Conservation (phyloP, 306 rosid species). For the Cucurbita pepo region DNA sequence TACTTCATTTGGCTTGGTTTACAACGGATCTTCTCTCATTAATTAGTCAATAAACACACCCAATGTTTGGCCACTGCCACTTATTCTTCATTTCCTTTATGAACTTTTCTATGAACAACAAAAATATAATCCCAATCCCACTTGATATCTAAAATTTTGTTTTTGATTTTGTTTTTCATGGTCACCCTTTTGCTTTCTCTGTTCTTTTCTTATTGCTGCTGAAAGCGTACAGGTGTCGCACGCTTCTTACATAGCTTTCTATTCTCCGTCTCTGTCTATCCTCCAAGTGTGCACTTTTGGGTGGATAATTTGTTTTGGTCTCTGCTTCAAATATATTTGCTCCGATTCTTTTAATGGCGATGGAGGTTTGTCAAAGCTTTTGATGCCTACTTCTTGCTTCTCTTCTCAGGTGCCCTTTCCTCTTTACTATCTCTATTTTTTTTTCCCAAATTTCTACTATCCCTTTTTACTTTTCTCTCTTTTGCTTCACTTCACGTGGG, state of each 20-base stretch:
- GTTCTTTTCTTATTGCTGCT: not conserved
- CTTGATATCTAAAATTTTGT: not conserved
- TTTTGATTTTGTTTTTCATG: not conserved
- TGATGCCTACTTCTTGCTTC: conserved; percentile 1
- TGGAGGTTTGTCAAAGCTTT: not conserved
- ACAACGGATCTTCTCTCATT: conserved; percentile 29
- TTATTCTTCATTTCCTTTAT: not conserved
- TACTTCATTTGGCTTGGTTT: conserved; percentile 18
- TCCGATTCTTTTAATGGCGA: not conserved
- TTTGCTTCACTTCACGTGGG: not conserved
- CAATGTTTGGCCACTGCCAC: not conserved
- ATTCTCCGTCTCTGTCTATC: not conserved
- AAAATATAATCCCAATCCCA: conserved; percentile 1
- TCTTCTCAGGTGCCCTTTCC: not conserved
- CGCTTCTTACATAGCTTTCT: not conserved
- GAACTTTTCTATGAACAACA: not conserved
- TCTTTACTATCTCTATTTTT: not conserved
- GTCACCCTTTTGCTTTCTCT: not conserved
- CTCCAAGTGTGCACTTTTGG: conserved; percentile 6
- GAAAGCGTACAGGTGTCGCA: conserved; percentile 3
- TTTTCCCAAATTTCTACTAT: not conserved
- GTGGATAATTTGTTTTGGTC: conserved; percentile 1
- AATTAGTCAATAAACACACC: conserved; percentile 1
- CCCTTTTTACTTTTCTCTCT: not conserved
- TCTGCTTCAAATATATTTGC: not conserved